Conservation (phyloP, 2,329 filamentous ascomycete genomes). For the Huntiella savannae region DNA sequence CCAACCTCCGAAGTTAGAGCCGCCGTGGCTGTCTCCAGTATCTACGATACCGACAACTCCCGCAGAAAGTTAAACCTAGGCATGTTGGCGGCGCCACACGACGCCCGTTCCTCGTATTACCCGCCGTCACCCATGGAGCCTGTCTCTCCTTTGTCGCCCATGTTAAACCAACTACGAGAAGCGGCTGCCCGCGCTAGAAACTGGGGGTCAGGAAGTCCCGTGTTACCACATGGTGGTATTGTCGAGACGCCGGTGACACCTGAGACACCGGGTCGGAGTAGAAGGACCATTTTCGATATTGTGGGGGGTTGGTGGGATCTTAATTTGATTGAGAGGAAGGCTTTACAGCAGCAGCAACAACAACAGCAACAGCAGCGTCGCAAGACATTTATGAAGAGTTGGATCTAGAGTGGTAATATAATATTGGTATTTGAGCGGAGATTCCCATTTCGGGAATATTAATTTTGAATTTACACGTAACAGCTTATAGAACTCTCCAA, state of each 20-base stretch:
- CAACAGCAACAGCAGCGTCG: neutral
- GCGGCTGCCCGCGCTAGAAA: conserved; percentile 3
- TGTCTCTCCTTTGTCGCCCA: conserved; percentile 14
- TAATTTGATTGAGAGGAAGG: conserved; percentile 22
- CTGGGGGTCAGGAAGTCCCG: neutral
- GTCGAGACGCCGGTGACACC: conserved; percentile 12
- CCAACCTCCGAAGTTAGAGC: conserved; percentile 4
- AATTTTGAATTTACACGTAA: no score
- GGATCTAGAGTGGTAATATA: conserved; percentile 6
- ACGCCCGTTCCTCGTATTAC: neutral
- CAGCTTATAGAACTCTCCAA: no score
- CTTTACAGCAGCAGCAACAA: neutral
- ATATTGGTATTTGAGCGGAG: neutral
- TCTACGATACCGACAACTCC: neutral
- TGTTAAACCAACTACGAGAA: conserved; percentile 11
- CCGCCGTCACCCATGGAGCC: conserved; percentile 10
- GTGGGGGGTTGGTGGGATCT: conserved; percentile 38
- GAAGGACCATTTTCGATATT: conserved; percentile 28
- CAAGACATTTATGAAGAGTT: conserved; percentile 11
- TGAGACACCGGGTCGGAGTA: conserved; percentile 12
- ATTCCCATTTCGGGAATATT: neutral
- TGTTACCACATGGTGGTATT: neutral
- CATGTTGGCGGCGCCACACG: conserved; percentile 7
- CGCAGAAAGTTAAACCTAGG: conserved; percentile 8
- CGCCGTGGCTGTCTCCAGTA: neutral